Percentiles rank a stretch among this genome's conserved stretches.
Conservation (phyloP, 1,139 yeast species). For the Lodderomyces metapsilosis region DNA sequence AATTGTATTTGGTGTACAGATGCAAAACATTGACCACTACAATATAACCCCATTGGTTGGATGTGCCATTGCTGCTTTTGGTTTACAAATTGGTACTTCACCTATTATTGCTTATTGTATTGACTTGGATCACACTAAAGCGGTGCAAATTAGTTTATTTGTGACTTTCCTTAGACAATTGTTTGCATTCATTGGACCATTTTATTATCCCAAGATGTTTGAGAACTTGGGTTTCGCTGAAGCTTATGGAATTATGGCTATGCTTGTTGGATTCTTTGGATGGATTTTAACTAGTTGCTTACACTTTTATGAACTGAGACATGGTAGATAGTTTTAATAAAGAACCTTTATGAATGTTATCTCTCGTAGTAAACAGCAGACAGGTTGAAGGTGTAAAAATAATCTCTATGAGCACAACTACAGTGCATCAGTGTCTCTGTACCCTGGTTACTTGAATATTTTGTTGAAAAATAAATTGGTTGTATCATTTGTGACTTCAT, state of each 20-base stretch:
- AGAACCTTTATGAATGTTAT: too few relatives aligned
- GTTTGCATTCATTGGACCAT: conserved; percentile 21
- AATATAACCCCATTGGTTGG: conserved; percentile 19
- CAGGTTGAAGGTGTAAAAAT: too few relatives aligned
- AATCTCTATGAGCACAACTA: too few relatives aligned
- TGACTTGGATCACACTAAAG: conserved; percentile 14
- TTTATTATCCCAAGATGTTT: conserved; percentile 20
- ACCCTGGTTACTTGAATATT: too few relatives aligned
- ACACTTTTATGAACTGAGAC: conserved; percentile 1
- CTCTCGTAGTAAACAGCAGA: too few relatives aligned
- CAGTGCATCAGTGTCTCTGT: too few relatives aligned
- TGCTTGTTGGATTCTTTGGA: conserved; percentile 13
- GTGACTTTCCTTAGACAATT: conserved; percentile 18
- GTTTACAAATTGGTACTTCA: conserved; percentile 20
- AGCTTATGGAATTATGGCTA: conserved; percentile 19
- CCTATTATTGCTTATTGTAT: conserved; percentile 19
- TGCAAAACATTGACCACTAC: conserved; percentile 15
- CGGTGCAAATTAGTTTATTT: conserved; percentile 16
- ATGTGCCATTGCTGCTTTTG: conserved; percentile 17
- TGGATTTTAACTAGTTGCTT: conserved; percentile 6
- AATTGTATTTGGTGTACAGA: conserved; percentile 17
- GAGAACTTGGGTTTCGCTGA: conserved; percentile 15
- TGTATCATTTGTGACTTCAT: too few relatives aligned
- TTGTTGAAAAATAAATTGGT: too few relatives aligned
- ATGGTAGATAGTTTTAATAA: conserved; percentile 3